Evolutionary conservation across 83 land plant species (phyloP), one percentile per base, ranked within the genome.

Genomic region (Thuja plicata): DNA sequence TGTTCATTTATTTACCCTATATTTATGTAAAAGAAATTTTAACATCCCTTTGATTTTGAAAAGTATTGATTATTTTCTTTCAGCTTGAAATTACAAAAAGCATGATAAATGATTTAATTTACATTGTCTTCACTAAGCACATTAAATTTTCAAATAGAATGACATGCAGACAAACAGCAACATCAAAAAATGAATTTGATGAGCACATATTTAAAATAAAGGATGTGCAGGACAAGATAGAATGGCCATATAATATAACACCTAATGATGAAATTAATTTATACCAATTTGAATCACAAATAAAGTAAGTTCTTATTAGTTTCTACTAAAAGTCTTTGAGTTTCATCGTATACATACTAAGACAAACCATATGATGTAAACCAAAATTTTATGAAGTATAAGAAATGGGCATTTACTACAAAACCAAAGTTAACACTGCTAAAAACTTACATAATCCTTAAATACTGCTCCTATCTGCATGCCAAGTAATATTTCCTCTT

Each of bases 401-500:
- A 83, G 32, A 46, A 80, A 24, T 27, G 48, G 50, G 34, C 55
- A 83, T 46, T 12, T 21, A 83, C 54, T 83, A 45, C 46, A 80
- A 21, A 34, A 77, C 46, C 41, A 83, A 83, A 83, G 17, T 45
- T 52, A 43, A 12, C 27, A 83, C 8, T 15, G 17, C 85, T 41
- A 35, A 54, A 55, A 55, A 86, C 87, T 86, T 57, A 86, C 87
- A 57, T 86, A 86, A 57, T 86, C 87, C 71, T 86, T 86, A 34
- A 86, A 86, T 54, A 86, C 87, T 86, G 87, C 87, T 57, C 87
- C 87, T 54, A 86, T 86, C 43, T 50, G 38, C 87, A 86, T 86
- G 32, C 87, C 87, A 37, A 13, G 32, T 19, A 86, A 70, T 35
- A 55, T 48, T 38, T 54, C 87, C 43, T 86, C 87, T 21, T 35